Conservation (phyloP, 1,139 yeast genomes). For the Zygosaccharomyces pseudobailii region DNA sequence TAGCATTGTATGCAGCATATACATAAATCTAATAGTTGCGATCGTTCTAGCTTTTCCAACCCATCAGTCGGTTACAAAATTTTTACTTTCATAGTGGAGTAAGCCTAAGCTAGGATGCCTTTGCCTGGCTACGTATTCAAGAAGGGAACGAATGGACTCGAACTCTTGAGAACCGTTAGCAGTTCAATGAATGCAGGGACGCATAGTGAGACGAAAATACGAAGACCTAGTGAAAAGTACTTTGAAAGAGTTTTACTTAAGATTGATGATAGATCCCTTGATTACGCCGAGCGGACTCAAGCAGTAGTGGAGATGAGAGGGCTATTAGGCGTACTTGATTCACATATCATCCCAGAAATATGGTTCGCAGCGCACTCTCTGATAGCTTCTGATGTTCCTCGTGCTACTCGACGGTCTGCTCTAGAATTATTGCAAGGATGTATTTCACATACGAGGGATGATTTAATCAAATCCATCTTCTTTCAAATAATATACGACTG, state of each 20-base stretch:
- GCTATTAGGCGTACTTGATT: slow-evolving; percentile 48
- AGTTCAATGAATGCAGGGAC: background rate
- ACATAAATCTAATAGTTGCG: background rate
- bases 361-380: slow-evolving; percentile 69
- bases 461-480: slow-evolving; percentile 3
- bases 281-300: slow-evolving; percentile 35
- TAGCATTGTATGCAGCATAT: background rate
- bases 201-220: background rate
- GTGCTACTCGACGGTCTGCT: slow-evolving; percentile 49
- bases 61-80: background rate
- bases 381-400: slow-evolving; percentile 41
- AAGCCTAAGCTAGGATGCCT: slow-evolving; percentile 4
- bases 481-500: slow-evolving; percentile 5
- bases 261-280: slow-evolving; percentile 25
- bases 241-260: slow-evolving; percentile 22
- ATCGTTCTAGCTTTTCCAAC: too few species aligned
- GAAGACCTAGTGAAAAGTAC: slow-evolving; percentile 19
- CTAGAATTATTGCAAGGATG: slow-evolving; percentile 53
- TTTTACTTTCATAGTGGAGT: background rate
- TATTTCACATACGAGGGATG: slow-evolving; percentile 33
- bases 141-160: slow-evolving; percentile 5
- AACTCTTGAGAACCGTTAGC: slow-evolving; percentile 4
- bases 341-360: slow-evolving; percentile 62
- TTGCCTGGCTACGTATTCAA: slow-evolving; percentile 8
- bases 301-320: slow-evolving; percentile 52